Evolutionary conservation across 139 green algal genomes (phyloP).

Genomic region (Chlorella sorokiniana): DNA sequence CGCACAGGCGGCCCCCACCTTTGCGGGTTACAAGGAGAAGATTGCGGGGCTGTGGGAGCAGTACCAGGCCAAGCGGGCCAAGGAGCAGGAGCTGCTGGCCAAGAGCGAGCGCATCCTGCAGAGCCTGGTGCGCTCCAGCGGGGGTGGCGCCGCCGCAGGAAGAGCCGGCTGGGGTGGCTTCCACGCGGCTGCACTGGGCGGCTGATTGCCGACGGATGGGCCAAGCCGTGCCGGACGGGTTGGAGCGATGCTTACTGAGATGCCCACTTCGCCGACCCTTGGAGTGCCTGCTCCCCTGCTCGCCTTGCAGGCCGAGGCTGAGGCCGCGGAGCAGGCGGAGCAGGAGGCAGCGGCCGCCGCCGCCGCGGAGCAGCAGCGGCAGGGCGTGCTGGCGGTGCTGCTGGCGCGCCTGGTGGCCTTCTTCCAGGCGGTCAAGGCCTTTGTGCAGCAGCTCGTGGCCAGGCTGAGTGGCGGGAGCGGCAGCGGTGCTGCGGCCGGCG

Average conservation of each 20-base stretch:
- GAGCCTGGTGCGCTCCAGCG: neutral
- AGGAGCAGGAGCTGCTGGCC: slow-evolving; percentile 26
- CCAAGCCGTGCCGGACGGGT: neutral
- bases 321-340: slow-evolving; percentile 9
- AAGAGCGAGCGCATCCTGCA: slow-evolving; percentile 13
- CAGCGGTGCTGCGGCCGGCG: neutral
- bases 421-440: neutral
- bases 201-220: too few relatives aligned
- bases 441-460: slow-evolving; percentile 12
- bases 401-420: neutral
- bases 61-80: slow-evolving; percentile 2
- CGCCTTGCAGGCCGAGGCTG: neutral
- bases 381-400: neutral
- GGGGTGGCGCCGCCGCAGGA: neutral
- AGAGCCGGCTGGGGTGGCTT: too few relatives aligned
- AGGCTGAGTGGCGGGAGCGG: slow-evolving; percentile 9
- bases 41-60: slow-evolving; percentile 1
- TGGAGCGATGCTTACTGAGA: too few relatives aligned
- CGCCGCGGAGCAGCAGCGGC: neutral
- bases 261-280: too few relatives aligned
- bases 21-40: neutral
- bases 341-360: neutral
- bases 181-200: too few relatives aligned
- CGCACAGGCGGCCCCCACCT: neutral
- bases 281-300: neutral